Evolutionary conservation across 2,329 filamentous ascomycete genomes (phyloP), one percentile per base, ranked within the genome.

Genomic region (Teratosphaeria destructans): DNA sequence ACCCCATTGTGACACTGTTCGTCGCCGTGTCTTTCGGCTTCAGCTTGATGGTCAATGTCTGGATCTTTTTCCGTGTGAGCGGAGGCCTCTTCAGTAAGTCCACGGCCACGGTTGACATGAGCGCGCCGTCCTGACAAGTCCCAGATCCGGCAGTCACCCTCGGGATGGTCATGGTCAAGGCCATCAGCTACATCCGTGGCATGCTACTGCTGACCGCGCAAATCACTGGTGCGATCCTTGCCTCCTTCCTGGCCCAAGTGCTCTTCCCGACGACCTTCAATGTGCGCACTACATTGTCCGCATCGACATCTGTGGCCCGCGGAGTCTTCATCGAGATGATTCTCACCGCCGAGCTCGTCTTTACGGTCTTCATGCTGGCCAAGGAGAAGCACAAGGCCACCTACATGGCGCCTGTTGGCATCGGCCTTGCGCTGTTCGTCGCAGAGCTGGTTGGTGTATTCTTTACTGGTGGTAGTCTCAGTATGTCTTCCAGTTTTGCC

Each of bases 391-490:
- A 90, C 71, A 84, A 85, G 53, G 83, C 83, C 2, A 90, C 87
- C 0, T 89, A 81, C 68, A 74, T 90, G 1, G 87, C 87, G 0
- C 87, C 88, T 0, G 75, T 90, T 3, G 86, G 85, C 12, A 89
- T 91, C 63, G 88, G 88, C 1, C 73, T 89, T 2, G 78, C 86
- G 0, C 79, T 90, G 57, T 90, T 90, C 71, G 80, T 90, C 52
- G 76, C 77, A 0, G 78, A 83, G 60, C 62, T 84, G 56, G 73
- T 77, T 3, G 67, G 73, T 16, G 74, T 77, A 0, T 75, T 72
- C 62, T 78, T 71, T 64, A 78, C 76, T 0, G 76, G 76, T 8
- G 76, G 76, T 5, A 73, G 69, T 12, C 57, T 78, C 55, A 78
- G 34, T 55, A 5, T 2, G 37, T 23, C 26, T 27, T 26, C 35